A percentile compares a stretch with the other conserved stretches of the same genome.
Evolutionary conservation across 495 filamentous ascomycete genomes (phyloP).

Genomic region (Penicillium atrosanguineum): DNA sequence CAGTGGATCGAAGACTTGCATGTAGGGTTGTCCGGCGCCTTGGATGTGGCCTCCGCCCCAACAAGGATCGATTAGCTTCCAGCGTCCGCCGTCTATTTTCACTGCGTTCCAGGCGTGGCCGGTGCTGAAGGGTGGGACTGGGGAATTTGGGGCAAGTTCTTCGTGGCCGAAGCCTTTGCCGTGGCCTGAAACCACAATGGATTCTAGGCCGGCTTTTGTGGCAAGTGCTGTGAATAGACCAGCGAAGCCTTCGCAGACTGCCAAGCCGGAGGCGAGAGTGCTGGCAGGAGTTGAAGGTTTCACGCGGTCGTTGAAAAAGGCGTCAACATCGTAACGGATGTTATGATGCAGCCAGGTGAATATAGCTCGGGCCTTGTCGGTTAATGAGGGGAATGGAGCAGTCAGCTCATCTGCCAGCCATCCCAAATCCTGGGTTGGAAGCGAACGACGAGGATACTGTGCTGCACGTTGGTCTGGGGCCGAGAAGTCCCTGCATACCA

Average conservation of each 20-base stretch:
- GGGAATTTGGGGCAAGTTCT: conserved; percentile 51
- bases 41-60: conserved; percentile 79
- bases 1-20: conserved; percentile 61
- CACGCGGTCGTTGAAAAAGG: conserved; percentile 71
- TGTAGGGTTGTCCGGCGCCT: conserved; percentile 55
- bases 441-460: conserved; percentile 65
- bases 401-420: conserved; percentile 78
- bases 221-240: conserved; percentile 76
- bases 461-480: conserved; percentile 75
- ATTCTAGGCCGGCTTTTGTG: conserved; percentile 67
- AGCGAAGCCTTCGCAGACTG: conserved; percentile 91
- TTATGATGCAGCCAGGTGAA: conserved; percentile 98
- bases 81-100: conserved; percentile 75
- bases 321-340: conserved; percentile 73
- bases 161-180: conserved; percentile 81
- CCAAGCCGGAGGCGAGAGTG: conserved; percentile 69
- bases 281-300: conserved; percentile 63
- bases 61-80: conserved; percentile 90
- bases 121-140: conserved; percentile 54
- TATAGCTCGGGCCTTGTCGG: conserved; percentile 87
- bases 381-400: conserved; percentile 70
- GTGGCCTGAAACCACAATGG: conserved; percentile 68
- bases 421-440: conserved; percentile 62
- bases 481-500: conserved; percentile 85
- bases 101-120: conserved; percentile 94